Conservation (phyloP, 768 basidiomycete species). For the Boletellus sp. region DNA sequence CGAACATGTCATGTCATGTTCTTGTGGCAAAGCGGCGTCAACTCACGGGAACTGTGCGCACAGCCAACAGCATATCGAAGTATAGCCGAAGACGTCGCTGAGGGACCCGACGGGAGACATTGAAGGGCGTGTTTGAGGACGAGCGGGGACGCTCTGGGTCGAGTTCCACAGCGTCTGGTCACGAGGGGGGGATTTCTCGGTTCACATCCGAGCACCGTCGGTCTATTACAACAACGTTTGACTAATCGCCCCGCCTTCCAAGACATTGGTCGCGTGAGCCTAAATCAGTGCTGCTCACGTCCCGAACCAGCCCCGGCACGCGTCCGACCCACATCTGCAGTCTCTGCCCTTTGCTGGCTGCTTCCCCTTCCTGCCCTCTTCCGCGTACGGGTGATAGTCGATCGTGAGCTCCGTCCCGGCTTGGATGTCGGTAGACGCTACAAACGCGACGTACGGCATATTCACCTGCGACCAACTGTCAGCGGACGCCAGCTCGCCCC, state of each 20-base stretch:
- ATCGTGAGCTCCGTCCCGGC: conserved; percentile 57
- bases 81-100: conserved; percentile 67
- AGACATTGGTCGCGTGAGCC: too few relatives aligned
- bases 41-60: conserved; percentile 88
- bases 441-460: conserved; percentile 61
- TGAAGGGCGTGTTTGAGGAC: not conserved
- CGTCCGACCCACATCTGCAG: conserved; percentile 37
- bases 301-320: conserved; percentile 39
- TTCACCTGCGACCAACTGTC: conserved; percentile 40
- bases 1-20: conserved; percentile 8
- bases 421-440: conserved; percentile 45
- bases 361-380: conserved; percentile 24
- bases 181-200: conserved; percentile 4
- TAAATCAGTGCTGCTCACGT: not conserved
- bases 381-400: conserved; percentile 55
- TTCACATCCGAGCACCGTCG: not conserved
- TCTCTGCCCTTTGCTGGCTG: conserved; percentile 25
- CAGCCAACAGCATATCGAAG: conserved; percentile 77
- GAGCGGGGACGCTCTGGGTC: not conserved
- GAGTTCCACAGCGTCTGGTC: conserved; percentile 15
- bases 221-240: not conserved
- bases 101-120: conserved; percentile 28
- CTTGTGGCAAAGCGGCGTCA: conserved; percentile 3
- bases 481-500: not conserved
- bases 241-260: not conserved